Evolutionary conservation across 2,329 filamentous ascomycete species (phyloP), one percentile per base, ranked within the genome.

Genomic region (Aaosphaeria pasadenensis): DNA sequence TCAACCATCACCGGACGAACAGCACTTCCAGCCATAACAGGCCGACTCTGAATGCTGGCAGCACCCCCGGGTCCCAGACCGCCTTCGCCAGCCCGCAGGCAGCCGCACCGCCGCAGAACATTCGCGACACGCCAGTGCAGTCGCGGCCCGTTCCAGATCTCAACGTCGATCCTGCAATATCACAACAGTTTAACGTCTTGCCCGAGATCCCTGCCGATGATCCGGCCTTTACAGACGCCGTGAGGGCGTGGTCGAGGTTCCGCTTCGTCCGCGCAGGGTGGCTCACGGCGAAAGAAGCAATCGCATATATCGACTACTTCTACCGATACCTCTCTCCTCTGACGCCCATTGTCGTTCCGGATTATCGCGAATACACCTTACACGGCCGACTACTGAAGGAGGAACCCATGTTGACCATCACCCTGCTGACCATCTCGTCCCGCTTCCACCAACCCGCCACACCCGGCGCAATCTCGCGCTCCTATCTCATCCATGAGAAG

Each of bases 221-320:
- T 11, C 59, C 61, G 9, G 65, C 67, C 17, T 71, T 71, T 57
- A 74, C 80, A 39, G 83, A 88, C 49, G 91, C 91, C 0, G 74
- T 96, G 50, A 85, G 84, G 60, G 87, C 90, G n/a, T 99, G 94
- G 94, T 84, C 86, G 2, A 80, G 90, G 54, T 91, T 96, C 67
- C 86, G 91, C 39, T 97, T 97, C 66, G 92, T 97, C n/a, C 85
- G 91, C 46, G 91, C 91, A 6, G 94, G 94, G 7, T 97, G 92
- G 92, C 94, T 99, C 68, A 95, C 91, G 0, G 88, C 92, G 0
- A 85, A 88, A 56, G 94, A 99, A 71, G 92, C 90, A 24, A 91
- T 97, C 69, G 85, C 87, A 39, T 97, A 97, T 64, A 89, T 99
- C 54, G 86, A 91, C 66, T 97, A 97, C 72, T 97, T 96, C 72